Base-by-base conservation (phyloP, 345 rosid genomes). In the Hibiscus tridactylites region DNA sequence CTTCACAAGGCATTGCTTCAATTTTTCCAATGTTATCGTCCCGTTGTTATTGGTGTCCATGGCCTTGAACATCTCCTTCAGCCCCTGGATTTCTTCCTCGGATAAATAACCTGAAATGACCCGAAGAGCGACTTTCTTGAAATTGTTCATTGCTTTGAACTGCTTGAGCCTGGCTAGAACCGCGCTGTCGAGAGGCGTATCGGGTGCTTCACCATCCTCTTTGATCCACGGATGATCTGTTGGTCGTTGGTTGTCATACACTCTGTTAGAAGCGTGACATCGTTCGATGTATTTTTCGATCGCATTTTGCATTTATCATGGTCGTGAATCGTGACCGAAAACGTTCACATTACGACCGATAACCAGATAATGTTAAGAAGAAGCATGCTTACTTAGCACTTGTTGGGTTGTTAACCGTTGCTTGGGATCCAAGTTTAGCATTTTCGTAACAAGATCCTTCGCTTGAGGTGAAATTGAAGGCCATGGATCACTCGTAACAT, bases 81-180 rank as follows among this genome's bases (percentile, higher is more conserved):
- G 68, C 10, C 98, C 98, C 91, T 81, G 90, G 79, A 94, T 94
- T 79, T 94, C 97, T 85, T 92, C 97, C 82, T 94, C 98, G 0
- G 98, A 94, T 75, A 94, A 79, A 76, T 97, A 92, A 4, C 98
- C 97, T 0, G 98, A 97, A 60, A 94, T 92, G 54, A 94, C 96
- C 97, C 90, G 52, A 21, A 73, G 73, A 79, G 90, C 93, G 74
- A 88, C 90, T 86, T 88, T 88, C 86, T 88, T 88, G 77, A 88
- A 88, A 1, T 86, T 76, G 77, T 88, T 88, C 92, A 88, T 88
- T 63, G 92, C 90, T 78, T 86, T 88, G 83, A 88, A 88, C 71
- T 88, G 93, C 57, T 88, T 88, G 82, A 88, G 93, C 79, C 93
- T 85, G 11, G 65, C 75, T 84, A 88, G 70, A 7, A 88, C 93